A percentile compares a stretch with the other conserved stretches of the same genome.
These are phyloP conservation scores for Coniochaeta sp. DNA, from an alignment of 2,329 filamentous ascomycete genomes.

Conservation along the genomic window DNA sequence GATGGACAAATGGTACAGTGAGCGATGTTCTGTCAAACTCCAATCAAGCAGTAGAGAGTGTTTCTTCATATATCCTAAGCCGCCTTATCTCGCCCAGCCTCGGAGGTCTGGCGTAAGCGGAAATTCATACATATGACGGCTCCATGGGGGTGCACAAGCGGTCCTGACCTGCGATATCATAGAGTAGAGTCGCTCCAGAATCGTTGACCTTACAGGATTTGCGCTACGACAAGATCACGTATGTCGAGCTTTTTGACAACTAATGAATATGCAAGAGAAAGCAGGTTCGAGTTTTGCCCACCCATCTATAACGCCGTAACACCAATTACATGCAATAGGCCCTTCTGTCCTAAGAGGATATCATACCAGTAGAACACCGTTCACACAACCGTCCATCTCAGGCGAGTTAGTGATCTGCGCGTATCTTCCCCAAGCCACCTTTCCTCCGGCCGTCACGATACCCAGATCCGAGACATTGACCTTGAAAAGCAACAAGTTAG, in stretches of 20 bases:
- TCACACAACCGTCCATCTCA: constrained; percentile 27
- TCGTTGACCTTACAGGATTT: too few species aligned
- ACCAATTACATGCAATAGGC: constrained; percentile 1
- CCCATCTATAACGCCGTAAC: background rate
- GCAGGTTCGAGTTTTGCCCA: background rate
- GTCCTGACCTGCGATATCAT: too few species aligned
- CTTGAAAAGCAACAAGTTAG: background rate
- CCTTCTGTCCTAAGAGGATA: background rate
- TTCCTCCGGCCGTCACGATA: constrained; percentile 82
- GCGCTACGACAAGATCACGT: background rate
- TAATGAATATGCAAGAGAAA: background rate
- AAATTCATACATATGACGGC: too few species aligned
- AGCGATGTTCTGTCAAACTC: too few species aligned
- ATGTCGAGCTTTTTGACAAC: background rate
- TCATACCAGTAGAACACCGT: constrained; percentile 21
- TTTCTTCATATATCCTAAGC: too few species aligned
- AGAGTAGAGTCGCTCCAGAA: background rate
- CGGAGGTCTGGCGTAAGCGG: too few species aligned
- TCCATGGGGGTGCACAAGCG: too few species aligned
- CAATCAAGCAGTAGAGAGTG: too few species aligned
- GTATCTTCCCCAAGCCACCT: constrained; percentile 87
- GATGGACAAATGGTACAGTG: too few species aligned
- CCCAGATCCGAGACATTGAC: constrained; percentile 92
- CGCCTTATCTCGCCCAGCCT: too few species aligned
- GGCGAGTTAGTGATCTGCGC: constrained; percentile 59